Base-by-base conservation (phyloP, 2,329 filamentous ascomycete genomes). In the Emergomyces africanus region DNA sequence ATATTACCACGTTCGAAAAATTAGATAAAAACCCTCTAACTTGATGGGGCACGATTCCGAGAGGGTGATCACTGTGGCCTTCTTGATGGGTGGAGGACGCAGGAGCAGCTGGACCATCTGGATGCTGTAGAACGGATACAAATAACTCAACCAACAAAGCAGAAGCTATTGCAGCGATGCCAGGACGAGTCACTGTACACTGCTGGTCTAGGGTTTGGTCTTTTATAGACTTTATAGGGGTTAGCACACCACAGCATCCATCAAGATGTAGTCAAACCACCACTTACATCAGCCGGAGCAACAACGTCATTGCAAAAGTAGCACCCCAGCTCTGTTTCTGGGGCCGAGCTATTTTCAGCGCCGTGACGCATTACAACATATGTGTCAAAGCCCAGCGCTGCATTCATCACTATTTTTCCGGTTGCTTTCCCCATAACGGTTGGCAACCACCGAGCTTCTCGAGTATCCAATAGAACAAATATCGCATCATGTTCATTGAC, bases 281-380 rank as follows among this genome's bases (percentile, higher is more conserved):
- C 41, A 81, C 87, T 83, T 77, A 95, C 91, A 76, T 97, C 90
- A 62, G 87, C 87, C 25, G 94, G 94, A 6, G 92, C 89, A 55
- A 97, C 92, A 30, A 99, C 92, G 71, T 99, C 94, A 68, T 95
- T 97, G 75, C 94, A 99, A 74, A 97, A 99, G 72, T 99, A 99
- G 74, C 94, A 99, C 10, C 94, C 94, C 30, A 97, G 79, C 30
- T 89, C 84, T 57, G 83, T 77, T 58, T 83, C 78, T n/a, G 75
- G 79, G 12, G 81, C 78, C 56, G 79, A 76, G 48, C 74, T 71
- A 3, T 79, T 78, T 65, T 83, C 81, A 5, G 89, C 79, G 1
- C 94, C 94, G 72, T 99, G 94, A 59, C 94, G 84, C 94, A 99
- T 97, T 41, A 96, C 90, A 2, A 99, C 90, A 67, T 89, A 99